Conservation (phyloP, 805 yeast species). For the Candida tallmaniae region DNA sequence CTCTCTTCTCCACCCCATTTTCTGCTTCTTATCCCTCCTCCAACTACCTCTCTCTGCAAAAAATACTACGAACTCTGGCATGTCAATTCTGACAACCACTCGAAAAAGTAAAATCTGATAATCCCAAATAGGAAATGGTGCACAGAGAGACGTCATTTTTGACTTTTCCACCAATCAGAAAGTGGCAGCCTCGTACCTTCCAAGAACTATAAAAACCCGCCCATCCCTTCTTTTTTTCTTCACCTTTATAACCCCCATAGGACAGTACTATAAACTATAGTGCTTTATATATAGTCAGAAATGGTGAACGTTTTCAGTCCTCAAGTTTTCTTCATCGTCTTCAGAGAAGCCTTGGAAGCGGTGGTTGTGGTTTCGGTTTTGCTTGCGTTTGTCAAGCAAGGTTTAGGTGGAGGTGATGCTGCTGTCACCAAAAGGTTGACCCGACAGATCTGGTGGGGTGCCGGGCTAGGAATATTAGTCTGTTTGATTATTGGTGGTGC, state of each 20-base stretch:
- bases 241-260: slow-evolving; percentile 8
- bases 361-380: slow-evolving; percentile 86
- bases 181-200: no score
- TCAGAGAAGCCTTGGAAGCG: slow-evolving; percentile 94
- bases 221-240: neutral
- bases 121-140: no score
- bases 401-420: slow-evolving; percentile 59
- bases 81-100: no score
- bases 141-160: no score
- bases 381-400: slow-evolving; percentile 86
- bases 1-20: no score
- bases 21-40: no score
- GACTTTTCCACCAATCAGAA: no score
- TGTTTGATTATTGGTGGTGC: slow-evolving; percentile 89
- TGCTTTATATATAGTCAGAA: neutral
- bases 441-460: slow-evolving; percentile 88
- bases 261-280: neutral
- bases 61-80: no score
- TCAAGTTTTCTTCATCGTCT: slow-evolving; percentile 81
- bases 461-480: slow-evolving; percentile 63
- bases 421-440: slow-evolving; percentile 55
- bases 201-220: slow-evolving; percentile 1
- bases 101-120: no score
- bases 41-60: no score
- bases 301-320: slow-evolving; percentile 54